These are phyloP conservation scores for Hypoxylon sp. DNA, from an alignment of 2,329 filamentous ascomycete genomes.

Conservation along the genomic window DNA sequence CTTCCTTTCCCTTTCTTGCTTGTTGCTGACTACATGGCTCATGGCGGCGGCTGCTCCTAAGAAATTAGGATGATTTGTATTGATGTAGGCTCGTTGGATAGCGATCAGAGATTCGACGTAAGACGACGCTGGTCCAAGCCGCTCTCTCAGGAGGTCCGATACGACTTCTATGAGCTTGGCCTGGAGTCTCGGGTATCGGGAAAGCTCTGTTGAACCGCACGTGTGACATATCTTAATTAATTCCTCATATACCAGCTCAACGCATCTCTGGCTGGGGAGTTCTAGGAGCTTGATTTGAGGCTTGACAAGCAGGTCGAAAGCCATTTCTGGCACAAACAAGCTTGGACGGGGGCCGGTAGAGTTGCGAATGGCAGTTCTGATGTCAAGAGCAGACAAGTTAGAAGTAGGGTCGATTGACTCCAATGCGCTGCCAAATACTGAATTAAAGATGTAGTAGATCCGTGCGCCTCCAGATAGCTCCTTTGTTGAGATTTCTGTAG, in stretches of 20 bases:
- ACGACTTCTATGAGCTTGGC: slow-evolving; percentile 98
- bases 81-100: slow-evolving; percentile 98
- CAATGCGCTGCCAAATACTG: slow-evolving; percentile 95
- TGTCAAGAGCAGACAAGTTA: slow-evolving; percentile 94
- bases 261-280: slow-evolving; percentile 93
- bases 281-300: slow-evolving; percentile 98
- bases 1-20: slow-evolving; percentile 94
- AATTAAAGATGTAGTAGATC: slow-evolving; percentile 99
- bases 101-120: slow-evolving; percentile 98
- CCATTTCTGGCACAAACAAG: slow-evolving; percentile 96
- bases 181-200: slow-evolving; percentile 91
- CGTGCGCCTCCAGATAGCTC: slow-evolving; percentile 94
- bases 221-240: slow-evolving; percentile 99
- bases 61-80: slow-evolving; percentile 99
- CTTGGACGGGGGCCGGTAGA: slow-evolving; percentile 96
- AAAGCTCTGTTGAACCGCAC: slow-evolving; percentile 94
- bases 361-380: slow-evolving; percentile 96
- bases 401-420: slow-evolving; percentile 97
- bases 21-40: slow-evolving; percentile 95
- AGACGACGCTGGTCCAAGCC: slow-evolving; percentile 86
- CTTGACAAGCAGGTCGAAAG: slow-evolving; percentile 97
- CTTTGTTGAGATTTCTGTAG: slow-evolving; percentile 98
- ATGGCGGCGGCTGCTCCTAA: slow-evolving; percentile 96
- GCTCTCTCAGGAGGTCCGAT: slow-evolving; percentile 92
- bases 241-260: slow-evolving; percentile 98